These are phyloP conservation scores for Lojkania enalia DNA, from an alignment of 2,329 filamentous ascomycete genomes.

Conservation along the genomic window DNA sequence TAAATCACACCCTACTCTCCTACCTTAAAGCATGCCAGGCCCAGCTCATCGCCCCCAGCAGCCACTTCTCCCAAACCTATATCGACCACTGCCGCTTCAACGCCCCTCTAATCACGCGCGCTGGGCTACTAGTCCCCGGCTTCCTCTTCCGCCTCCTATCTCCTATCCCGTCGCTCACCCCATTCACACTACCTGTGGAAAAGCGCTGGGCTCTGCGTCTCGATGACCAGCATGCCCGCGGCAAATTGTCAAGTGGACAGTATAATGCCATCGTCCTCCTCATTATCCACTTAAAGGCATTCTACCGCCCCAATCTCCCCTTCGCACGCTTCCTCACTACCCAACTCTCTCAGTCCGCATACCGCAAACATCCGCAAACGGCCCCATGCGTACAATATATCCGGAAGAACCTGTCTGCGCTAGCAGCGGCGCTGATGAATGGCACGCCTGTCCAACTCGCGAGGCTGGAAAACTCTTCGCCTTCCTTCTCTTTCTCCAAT, in stretches of 20 bases:
- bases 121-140: neutral
- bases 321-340: neutral
- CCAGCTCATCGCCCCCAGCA: constrained; percentile 11
- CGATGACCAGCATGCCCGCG: neutral
- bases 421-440: neutral
- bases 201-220: neutral
- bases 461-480: no score
- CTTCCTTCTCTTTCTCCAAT: no score
- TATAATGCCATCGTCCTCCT: neutral
- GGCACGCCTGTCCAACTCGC: neutral
- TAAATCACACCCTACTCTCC: neutral
- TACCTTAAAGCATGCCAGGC: constrained; percentile 4
- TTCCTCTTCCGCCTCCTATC: neutral
- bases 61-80: constrained; percentile 13
- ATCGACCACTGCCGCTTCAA: constrained; percentile 21
- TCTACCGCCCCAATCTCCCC: neutral
- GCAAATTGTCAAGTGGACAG: neutral
- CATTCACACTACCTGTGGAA: neutral
- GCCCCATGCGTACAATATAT: neutral
- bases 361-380: neutral
- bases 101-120: neutral
- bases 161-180: neutral
- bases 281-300: neutral
- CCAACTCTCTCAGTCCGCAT: neutral
- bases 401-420: neutral